These are phyloP conservation scores for Bryoglossum gracile DNA, from an alignment of 495 filamentous ascomycete genomes.

Conservation along the genomic window DNA sequence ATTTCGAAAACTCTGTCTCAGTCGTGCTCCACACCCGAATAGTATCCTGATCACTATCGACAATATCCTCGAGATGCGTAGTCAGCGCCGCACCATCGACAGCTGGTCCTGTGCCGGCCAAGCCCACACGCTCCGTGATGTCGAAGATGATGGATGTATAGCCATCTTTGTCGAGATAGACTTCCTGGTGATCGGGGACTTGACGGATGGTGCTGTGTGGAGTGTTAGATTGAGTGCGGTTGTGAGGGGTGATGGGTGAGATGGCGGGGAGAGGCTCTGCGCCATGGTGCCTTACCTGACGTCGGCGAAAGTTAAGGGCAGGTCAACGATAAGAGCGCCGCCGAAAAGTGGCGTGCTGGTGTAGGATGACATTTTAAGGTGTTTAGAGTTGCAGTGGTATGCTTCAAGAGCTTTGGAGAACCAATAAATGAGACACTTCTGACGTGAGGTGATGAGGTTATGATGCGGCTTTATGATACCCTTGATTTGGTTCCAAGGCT, in stretches of 20 bases:
- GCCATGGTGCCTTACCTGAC: no score
- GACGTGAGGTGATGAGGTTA: neutral
- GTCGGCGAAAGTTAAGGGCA: constrained; percentile 70
- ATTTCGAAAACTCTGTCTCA: constrained; percentile 41
- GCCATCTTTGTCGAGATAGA: constrained; percentile 77
- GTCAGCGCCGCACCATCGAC: constrained; percentile 59
- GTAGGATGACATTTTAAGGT: constrained; percentile 44
- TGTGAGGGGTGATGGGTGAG: neutral
- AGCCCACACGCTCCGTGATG: constrained; percentile 66
- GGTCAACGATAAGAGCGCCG: constrained; percentile 65
- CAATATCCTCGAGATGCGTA: constrained; percentile 74
- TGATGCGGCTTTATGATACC: neutral
- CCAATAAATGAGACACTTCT: neutral
- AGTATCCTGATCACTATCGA: constrained; percentile 48
- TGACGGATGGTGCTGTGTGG: constrained; percentile 66
- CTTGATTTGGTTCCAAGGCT: neutral
- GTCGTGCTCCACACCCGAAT: constrained; percentile 50
- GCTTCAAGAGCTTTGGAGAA: neutral
- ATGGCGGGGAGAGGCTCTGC: no score
- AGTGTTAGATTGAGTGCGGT: neutral
- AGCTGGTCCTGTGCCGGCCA: constrained; percentile 35
- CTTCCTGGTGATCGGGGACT: constrained; percentile 91
- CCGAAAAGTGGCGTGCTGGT: constrained; percentile 63
- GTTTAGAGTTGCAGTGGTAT: no score
- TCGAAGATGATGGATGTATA: constrained; percentile 80